phyloP scores from a whole-genome alignment of 345 rosid species.

The Eucalyptus pauciflora region DNA sequence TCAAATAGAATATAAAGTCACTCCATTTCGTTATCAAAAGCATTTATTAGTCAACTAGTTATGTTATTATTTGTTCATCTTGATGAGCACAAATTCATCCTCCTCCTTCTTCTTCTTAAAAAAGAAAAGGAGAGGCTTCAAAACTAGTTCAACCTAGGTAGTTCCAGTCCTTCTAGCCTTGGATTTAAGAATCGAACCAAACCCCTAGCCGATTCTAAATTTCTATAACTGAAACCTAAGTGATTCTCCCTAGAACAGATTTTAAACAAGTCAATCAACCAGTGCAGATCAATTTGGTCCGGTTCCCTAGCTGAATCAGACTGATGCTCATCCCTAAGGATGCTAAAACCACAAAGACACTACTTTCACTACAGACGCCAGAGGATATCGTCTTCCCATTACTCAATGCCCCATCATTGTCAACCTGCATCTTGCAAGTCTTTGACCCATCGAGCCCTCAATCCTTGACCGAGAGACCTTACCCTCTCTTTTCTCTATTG shows the following conservation, averaged over 20 bases:
- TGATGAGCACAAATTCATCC: neutral
- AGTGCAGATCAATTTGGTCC: neutral
- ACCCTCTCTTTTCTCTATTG: neutral
- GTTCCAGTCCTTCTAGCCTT: neutral
- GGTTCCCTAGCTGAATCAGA: neutral
- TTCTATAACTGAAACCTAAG: neutral
- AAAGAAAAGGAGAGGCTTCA: too few species aligned
- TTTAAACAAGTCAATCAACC: too few species aligned
- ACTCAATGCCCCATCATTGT: neutral
- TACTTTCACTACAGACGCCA: too few species aligned
- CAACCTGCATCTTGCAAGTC: neutral
- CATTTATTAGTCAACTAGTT: fast-evolving
- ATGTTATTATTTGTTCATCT: neutral
- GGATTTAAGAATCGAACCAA: neutral
- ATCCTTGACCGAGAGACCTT: neutral
- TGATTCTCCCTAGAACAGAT: neutral
- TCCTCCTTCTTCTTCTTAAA: neutral
- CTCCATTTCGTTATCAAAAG: neutral
- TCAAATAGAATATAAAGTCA: too few species aligned
- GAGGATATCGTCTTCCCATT: neutral
- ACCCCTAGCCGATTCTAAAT: too few species aligned
- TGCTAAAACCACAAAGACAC: too few species aligned
- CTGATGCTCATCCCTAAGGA: neutral
- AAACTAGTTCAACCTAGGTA: neutral
- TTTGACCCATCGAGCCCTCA: neutral